Evolutionary conservation across 306 rosid species (phyloP), one percentile per base, ranked within the genome.

Genomic region (Fagus sylvatica): DNA sequence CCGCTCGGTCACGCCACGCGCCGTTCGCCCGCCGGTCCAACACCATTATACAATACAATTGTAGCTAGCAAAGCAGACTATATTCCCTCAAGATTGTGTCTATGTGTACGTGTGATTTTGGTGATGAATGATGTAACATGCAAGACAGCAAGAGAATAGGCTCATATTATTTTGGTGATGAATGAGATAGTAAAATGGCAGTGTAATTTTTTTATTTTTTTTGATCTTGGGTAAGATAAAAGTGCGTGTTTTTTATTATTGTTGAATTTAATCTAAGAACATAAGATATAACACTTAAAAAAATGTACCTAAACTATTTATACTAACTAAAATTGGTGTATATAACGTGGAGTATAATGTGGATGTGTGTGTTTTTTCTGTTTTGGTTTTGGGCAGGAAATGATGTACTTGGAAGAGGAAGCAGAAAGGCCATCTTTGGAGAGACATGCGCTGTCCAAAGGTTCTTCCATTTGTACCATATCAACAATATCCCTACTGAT

Each of bases 391-490:
- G 17, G 16, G 77, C 75, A 90, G 92, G 78, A 77, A 79, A 83
- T 61, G 70, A 56, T 37, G 83, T 81, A 85, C 92, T 78, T 84
- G 85, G 65, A 69, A 56, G 37, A 49, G 76, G 73, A n/a, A 76
- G 71, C 78, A 65, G 82, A 72, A 68, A 89, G 48, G 71, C 82
- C 80, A 67, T 77, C 78, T 82, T 79, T 84, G 84, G 86, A 84
- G 83, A 80, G 82, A 85, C 90, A 81, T 76, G 77, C 69, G 34
- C 83, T 76, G 86, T 77, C 91, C 43, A 33, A 76, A 12, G 15
- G 84, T 77, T 83, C 77, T 78, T 73, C 86, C 62, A 72, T 57
- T 65, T 60, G 74, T 62, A 67, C n/a, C n/a, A n/a, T n/a, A n/a
- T n/a, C n/a, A n/a, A n/a, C n/a, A n/a, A n/a, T n/a, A n/a, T n/a